Conservation (phyloP, 2,329 filamentous ascomycete species). For the Paraphoma chrysanthemicola region DNA sequence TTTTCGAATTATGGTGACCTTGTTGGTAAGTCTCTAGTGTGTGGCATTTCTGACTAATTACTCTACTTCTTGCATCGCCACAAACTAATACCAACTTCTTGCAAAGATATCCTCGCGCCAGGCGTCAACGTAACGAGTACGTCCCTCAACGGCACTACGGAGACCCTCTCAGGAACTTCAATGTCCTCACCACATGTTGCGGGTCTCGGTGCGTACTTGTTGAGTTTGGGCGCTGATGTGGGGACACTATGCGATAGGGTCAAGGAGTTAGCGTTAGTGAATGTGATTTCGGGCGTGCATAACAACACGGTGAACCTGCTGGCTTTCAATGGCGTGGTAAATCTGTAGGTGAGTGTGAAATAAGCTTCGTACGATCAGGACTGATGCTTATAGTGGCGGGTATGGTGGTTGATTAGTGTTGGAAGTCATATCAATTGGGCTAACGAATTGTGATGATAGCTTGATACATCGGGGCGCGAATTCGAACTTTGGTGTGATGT, state of each 20-base stretch:
- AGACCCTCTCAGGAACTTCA: slow-evolving; percentile 64
- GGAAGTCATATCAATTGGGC: too few species aligned
- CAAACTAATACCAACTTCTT: background rate
- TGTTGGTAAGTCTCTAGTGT: slow-evolving; percentile 16
- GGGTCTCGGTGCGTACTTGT: slow-evolving; percentile 72
- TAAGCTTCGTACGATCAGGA: background rate
- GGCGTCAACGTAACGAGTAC: slow-evolving; percentile 54
- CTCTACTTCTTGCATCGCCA: too few species aligned
- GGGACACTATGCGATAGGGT: slow-evolving; percentile 57
- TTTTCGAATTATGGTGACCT: slow-evolving; percentile 47
- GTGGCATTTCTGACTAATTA: background rate
- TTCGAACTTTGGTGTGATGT: too few species aligned
- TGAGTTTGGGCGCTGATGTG: slow-evolving; percentile 53
- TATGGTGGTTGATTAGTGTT: too few species aligned
- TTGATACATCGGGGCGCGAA: too few species aligned
- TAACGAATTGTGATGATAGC: too few species aligned
- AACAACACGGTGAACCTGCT: slow-evolving; percentile 56
- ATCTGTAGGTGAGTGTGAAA: background rate
- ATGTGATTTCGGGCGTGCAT: slow-evolving; percentile 48
- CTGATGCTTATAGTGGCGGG: too few species aligned
- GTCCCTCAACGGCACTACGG: slow-evolving; percentile 49
- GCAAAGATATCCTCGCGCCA: slow-evolving; percentile 44
- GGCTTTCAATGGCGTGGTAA: slow-evolving; percentile 56
- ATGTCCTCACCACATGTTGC: slow-evolving; percentile 75
- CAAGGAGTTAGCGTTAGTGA: slow-evolving; percentile 48